A percentile compares a stretch with the other conserved stretches of the same genome.
Conservation (phyloP, 1,139 yeast species). For the Geotrichum histeridarum region DNA sequence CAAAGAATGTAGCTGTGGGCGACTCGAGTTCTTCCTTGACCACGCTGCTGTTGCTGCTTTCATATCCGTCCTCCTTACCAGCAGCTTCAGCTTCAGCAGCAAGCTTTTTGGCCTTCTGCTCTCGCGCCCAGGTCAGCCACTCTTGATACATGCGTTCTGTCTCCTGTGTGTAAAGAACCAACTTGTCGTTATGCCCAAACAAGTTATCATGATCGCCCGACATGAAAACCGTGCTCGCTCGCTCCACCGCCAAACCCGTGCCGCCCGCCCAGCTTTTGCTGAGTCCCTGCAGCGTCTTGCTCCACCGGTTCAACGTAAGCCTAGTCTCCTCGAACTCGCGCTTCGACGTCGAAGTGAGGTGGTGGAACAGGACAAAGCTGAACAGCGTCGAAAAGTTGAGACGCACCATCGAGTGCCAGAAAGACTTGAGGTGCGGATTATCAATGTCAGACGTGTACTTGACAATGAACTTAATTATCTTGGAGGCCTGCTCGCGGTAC, state of each 20-base stretch:
- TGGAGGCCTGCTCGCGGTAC: constrained; percentile 33
- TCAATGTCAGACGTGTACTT: constrained; percentile 36
- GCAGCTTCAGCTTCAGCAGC: not conserved
- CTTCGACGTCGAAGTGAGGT: constrained; percentile 33
- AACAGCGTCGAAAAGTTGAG: constrained; percentile 36
- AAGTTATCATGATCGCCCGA: constrained; percentile 13
- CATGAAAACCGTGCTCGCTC: constrained; percentile 36
- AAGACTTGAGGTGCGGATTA: constrained; percentile 38
- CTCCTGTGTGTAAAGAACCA: constrained; percentile 11
- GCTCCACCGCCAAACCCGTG: constrained; percentile 36
- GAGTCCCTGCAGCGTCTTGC: constrained; percentile 30
- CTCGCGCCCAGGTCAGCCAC: not conserved
- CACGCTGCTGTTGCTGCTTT: not conserved
- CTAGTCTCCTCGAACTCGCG: constrained; percentile 32
- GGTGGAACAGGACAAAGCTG: constrained; percentile 35
- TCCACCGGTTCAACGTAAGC: constrained; percentile 36
- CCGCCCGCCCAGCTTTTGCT: constrained; percentile 39
- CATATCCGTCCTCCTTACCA: not conserved
- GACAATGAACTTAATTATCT: constrained; percentile 33
- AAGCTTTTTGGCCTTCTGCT: not conserved
- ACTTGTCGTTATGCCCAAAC: constrained; percentile 7
- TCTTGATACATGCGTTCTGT: constrained; percentile 15
- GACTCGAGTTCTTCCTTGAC: not conserved
- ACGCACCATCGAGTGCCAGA: constrained; percentile 37
- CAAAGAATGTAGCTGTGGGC: not conserved